Base-by-base conservation (phyloP, 192 early-diverging fungal genomes). In the Entomortierella beljakovae region DNA sequence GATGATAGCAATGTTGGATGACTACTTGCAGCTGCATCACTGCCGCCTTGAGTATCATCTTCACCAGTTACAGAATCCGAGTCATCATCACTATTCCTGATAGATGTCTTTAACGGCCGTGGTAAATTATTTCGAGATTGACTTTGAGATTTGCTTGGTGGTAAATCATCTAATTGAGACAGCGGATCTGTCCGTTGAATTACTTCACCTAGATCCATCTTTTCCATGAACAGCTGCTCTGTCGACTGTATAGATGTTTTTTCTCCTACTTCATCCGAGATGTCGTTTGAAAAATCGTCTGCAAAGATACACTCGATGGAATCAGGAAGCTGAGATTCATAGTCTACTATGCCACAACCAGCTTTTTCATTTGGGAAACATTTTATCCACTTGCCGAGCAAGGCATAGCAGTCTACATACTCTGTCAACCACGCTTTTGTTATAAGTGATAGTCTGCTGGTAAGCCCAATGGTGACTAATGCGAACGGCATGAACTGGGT, bases 401-500 rank as follows among this genome's bases (percentile, higher is more conserved):
- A 38, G 20, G 34, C 48, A 23, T 79, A 79, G 1, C 66, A 58
- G 22, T 79, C 75, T 25, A 48, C 37, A 13, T 65, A 35, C 32
- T 79, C 75, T n/a, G 57, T 59, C 13, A 28, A 42, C 75, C 75
- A 79, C 25, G 75, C 75, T 31, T 60, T 79, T 3, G 67, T 65
- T 4, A 70, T 31, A 38, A 79, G 33, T 8, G 75, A 70, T 9
- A 79, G 75, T 65, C 75, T 55, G n/a, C 75, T 79, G 42, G 67
- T 70, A 2, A 79, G 54, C 34, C 75, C 75, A 49, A 79, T 79
- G 1, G 68, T 48, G 15, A 70, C 55, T 26, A 85, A 51, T 3
- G 84, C 80, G 53, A 85, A 80, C 5, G 82, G 25, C 82, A 85
- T 85, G 64, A 85, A 85, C 61, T 82, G 79, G 2, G 79, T 80